These are phyloP conservation scores for Asterionellopsis glacialis DNA, from an alignment of 108 stramenopile species.

Conservation along the genomic window DNA sequence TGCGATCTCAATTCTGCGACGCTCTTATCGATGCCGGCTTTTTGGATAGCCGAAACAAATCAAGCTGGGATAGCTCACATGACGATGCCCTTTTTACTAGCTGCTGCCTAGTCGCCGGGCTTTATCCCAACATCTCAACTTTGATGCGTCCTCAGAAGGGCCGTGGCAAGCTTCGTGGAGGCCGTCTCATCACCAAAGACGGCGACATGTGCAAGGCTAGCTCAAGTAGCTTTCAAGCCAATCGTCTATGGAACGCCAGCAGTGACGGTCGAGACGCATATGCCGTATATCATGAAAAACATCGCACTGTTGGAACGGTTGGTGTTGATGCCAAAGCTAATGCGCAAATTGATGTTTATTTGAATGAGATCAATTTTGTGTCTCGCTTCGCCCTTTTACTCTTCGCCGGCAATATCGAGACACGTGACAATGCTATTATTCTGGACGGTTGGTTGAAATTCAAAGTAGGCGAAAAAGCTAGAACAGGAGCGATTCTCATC, in stretches of 20 bases:
- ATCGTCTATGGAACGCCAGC: conserved; percentile 34
- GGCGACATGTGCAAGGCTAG: conserved; percentile 35
- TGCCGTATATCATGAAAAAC: conserved; percentile 59
- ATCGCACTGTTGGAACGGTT: conserved; percentile 24
- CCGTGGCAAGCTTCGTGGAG: conserved; percentile 16
- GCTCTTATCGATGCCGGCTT: conserved; percentile 52
- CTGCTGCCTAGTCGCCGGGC: conserved; percentile 56
- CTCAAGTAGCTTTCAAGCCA: conserved; percentile 46
- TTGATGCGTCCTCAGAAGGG: conserved; percentile 44
- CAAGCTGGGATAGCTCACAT: neutral
- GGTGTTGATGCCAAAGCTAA: neutral
- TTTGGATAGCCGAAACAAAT: neutral
- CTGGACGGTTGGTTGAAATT: conserved; percentile 69
- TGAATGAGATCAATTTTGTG: conserved; percentile 65
- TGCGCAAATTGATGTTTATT: conserved; percentile 30
- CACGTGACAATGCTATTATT: conserved; percentile 42
- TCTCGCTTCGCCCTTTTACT: conserved; percentile 56
- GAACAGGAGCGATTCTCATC: conserved; percentile 5
- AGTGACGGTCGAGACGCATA: conserved; percentile 55
- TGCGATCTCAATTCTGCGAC: conserved; percentile 44
- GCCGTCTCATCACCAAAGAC: conserved; percentile 46
- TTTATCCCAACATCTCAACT: conserved; percentile 64
- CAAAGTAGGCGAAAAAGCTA: conserved; percentile 31
- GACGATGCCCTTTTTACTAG: conserved; percentile 52
- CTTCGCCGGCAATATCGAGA: conserved; percentile 52